Evolutionary conservation across 768 basidiomycete genomes (phyloP).

Genomic region (Chalciporus chontae): DNA sequence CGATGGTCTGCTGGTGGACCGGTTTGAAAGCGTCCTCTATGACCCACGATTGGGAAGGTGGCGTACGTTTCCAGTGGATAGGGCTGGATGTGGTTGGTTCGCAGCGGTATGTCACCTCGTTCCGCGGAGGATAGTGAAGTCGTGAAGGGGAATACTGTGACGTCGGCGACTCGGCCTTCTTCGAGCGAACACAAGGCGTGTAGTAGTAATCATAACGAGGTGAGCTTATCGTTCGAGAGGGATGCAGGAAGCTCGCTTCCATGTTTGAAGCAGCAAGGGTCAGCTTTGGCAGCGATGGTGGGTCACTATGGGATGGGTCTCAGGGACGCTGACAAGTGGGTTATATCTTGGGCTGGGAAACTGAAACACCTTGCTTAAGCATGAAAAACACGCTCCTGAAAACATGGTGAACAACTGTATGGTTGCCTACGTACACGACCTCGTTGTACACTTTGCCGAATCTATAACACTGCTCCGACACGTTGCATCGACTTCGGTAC

Average conservation of each 20-base stretch:
- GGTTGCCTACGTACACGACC: conserved; percentile 27
- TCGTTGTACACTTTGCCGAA: conserved; percentile 21
- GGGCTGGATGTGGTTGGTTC: conserved; percentile 13
- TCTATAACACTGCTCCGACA: conserved; percentile 20
- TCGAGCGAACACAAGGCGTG: conserved; percentile 15
- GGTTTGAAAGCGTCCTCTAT: conserved; percentile 45
- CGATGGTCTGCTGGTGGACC: conserved; percentile 47
- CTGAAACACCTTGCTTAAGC: conserved; percentile 27
- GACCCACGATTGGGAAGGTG: conserved; percentile 38
- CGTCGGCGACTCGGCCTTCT: conserved; percentile 18
- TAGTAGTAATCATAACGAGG: conserved; percentile 18
- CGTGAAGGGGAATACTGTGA: conserved; percentile 16
- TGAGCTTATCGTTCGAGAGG: conserved; percentile 21
- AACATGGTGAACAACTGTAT: conserved; percentile 20
- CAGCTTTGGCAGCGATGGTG: neutral
- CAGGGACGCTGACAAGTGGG: conserved; percentile 15
- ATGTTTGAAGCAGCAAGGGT: conserved; percentile 15
- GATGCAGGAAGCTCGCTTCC: conserved; percentile 30
- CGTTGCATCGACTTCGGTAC: conserved; percentile 21
- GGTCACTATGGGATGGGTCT: conserved; percentile 14
- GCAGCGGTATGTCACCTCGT: conserved; percentile 12
- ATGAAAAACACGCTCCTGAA: conserved; percentile 28
- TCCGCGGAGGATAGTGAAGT: conserved; percentile 21
- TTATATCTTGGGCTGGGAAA: conserved; percentile 32
- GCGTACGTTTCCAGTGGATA: conserved; percentile 28